Evolutionary conservation across 1,139 yeast genomes (phyloP), one percentile per base, ranked within the genome.

Genomic region (Lodderomyces metapsilosis): DNA sequence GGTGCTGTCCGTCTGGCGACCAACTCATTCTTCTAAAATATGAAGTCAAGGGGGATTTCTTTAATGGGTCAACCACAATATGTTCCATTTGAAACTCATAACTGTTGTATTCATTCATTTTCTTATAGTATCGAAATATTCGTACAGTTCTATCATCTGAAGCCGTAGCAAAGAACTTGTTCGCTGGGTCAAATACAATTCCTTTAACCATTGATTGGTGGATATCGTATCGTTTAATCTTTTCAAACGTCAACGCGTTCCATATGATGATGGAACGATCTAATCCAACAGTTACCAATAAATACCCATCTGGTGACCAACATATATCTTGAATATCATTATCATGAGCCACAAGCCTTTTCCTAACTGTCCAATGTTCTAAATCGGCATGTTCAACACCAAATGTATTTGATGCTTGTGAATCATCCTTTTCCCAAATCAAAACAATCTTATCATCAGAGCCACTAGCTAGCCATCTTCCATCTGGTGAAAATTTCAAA

Each of bases 1-100:
- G 86, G 55, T 87, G 92, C 58, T 88, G 94, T 1, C 98, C 98
- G 62, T 92, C 98, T 0, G 98, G 98, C 0, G 97, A 88, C 99
- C 99, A 92, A 20, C 96, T 86, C 64, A 87, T 77, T 51, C 97
- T 71, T 51, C 98, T 72, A 59, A 89, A 92, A 60, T 92, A 92
- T 0, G 98, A 88, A 0, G 96, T 88, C 48, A 91, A 70, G 1
- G 98, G 98, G 0, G 96, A 87, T 50, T 84, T 88, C 44, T 74
- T 76, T 64, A 92, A 94, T 0, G 99, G 98, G 24, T 83, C 84
- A 34, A 82, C 66, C 2, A 92, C 84, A 5, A 88, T 78, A 44
- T 86, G 84, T 57, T 92, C 99, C 56, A 91, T 80, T 37, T 88
- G 84, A 56, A 91, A 91, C 42, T 91, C 85, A 56, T 86, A 76